Conservation (phyloP, 208 protist species). For the Porcisia deanei region DNA sequence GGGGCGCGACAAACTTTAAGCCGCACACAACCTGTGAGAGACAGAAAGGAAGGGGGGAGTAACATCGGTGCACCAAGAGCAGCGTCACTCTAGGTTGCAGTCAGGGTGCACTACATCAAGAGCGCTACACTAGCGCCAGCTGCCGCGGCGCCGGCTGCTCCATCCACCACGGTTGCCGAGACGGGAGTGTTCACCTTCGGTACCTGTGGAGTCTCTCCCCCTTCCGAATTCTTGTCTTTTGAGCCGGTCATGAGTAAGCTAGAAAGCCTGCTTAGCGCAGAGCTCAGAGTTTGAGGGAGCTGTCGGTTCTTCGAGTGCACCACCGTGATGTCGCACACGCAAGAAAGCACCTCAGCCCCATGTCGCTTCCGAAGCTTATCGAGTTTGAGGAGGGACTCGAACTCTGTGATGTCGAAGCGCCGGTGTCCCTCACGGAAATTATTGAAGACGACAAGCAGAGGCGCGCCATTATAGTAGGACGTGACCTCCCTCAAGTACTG, state of each 20-base stretch:
- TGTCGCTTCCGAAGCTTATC: constrained; percentile 43
- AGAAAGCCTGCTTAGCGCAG: constrained; percentile 48
- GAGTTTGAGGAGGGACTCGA: constrained; percentile 44
- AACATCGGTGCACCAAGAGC: neutral
- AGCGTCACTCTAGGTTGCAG: neutral
- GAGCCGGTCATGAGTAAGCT: constrained; percentile 33
- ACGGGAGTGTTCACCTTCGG: constrained; percentile 27
- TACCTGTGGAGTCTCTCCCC: constrained; percentile 8
- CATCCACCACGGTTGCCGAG: constrained; percentile 7
- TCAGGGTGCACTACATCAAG: neutral
- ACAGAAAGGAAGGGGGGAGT: too few relatives aligned
- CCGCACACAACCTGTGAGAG: too few relatives aligned
- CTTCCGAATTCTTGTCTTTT: neutral
- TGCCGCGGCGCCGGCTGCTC: constrained; percentile 6
- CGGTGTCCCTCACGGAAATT: constrained; percentile 61
- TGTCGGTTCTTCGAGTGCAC: constrained; percentile 54
- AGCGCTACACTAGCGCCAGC: constrained; percentile 7
- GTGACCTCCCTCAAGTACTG: constrained; percentile 68
- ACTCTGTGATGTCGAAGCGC: constrained; percentile 36
- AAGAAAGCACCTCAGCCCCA: constrained; percentile 48
- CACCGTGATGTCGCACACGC: constrained; percentile 74
- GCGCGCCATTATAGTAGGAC: constrained; percentile 44
- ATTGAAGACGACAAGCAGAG: constrained; percentile 84
- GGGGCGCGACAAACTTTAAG: too few relatives aligned
- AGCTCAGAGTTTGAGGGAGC: constrained; percentile 40